Evolutionary conservation across 2,329 filamentous ascomycete genomes (phyloP), one percentile per base, ranked within the genome.

Genomic region (Aureobasidium sp.): DNA sequence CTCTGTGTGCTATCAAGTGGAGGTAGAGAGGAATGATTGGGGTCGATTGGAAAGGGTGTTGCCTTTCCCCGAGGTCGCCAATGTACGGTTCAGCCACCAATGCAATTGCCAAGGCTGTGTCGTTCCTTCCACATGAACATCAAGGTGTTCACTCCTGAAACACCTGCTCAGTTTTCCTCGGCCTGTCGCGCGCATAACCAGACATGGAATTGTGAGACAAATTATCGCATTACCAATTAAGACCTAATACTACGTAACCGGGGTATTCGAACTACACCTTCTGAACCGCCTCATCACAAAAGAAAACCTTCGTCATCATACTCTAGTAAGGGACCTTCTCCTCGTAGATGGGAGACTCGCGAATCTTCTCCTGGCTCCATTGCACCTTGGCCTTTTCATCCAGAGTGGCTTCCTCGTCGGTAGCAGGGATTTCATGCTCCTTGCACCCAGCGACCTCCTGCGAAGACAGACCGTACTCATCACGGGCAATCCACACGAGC

Each of bases 401-500:
- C 53, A 80, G 72, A 25, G 68, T 68, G 20, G 78, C 77, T 44
- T 74, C 76, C 41, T 79, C 76, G 58, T 80, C 77, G 8, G 77
- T 78, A 5, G 76, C 76, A n/a, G 68, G 52, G 17, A 80, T 73
- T 0, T 68, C 69, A 27, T 70, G 71, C 62, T 74, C 75, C 59
- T 71, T 71, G 29, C 75, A 75, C 42, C 77, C 71, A 45, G 68
- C 65, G 20, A 78, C 74, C 65, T 79, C 77, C 47, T 77, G 70
- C 64, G 71, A 71, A 3, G 71, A 74, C 11, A 79, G 74, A 3
- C 78, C 77, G 68, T 76, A 71, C 15, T 73, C 71, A 63, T 81
- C 78, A 15, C 68, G 68, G 0, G 77, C 75, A 20, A 80, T 76
- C 78, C 78, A 81, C 15, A 80, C 63, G 15, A 74, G 73, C 2